Conservation (phyloP, 768 basidiomycete genomes). For the Cantharellus cinnabarinus region DNA sequence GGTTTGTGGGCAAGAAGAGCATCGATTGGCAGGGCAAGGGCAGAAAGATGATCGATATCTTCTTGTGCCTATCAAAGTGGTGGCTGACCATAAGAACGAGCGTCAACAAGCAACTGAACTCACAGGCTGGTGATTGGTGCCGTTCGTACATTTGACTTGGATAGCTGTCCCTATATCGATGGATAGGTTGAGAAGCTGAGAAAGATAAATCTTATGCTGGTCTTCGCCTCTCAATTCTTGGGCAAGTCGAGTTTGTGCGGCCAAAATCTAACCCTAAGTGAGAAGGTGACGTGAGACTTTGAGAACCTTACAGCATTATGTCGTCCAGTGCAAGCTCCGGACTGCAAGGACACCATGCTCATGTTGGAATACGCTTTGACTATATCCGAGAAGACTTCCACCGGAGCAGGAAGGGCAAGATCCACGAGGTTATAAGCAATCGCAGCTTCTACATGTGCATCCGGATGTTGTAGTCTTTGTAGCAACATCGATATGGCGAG, state of each 20-base stretch:
- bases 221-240: constrained; percentile 58
- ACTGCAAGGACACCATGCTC: background rate
- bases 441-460: constrained; percentile 74
- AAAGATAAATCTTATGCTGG: constrained; percentile 55
- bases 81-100: background rate
- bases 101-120: background rate
- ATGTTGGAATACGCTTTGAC: constrained; percentile 38
- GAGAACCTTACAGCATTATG: background rate
- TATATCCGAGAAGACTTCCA: constrained; percentile 62
- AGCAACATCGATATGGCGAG: constrained; percentile 84
- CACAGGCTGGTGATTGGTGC: constrained; percentile 6
- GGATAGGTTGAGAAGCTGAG: constrained; percentile 72
- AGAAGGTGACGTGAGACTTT: background rate
- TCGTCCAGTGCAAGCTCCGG: background rate
- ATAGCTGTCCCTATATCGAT: constrained; percentile 81
- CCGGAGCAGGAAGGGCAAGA: constrained; percentile 59
- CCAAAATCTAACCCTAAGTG: constrained; percentile 37
- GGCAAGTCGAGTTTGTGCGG: constrained; percentile 78
- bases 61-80: constrained; percentile 41
- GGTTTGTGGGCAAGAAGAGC: constrained; percentile 53
- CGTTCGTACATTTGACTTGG: constrained; percentile 46
- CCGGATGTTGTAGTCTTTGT: constrained; percentile 66
- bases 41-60: constrained; percentile 72
- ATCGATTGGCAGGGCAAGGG: constrained; percentile 78
- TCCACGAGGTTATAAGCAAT: constrained; percentile 86